Percentiles rank a stretch among this genome's conserved stretches.
These are phyloP conservation scores for Fomitiporia mediterranea DNA, from an alignment of 1,284 basidiomycete species.

Conservation along the genomic window DNA sequence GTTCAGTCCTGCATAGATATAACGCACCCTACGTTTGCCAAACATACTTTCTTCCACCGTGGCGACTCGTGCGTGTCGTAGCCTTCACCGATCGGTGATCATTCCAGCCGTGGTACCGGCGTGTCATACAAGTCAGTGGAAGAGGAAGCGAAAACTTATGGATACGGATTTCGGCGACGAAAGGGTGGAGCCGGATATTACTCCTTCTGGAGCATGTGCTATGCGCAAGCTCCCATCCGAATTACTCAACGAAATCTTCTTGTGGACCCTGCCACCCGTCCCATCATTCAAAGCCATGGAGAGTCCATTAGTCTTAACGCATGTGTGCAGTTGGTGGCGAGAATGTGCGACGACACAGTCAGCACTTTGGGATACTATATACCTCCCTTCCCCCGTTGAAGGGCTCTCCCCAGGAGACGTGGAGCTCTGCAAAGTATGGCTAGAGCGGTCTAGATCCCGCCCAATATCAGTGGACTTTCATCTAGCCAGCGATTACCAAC, in stretches of 20 bases:
- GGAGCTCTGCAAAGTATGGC: constrained; percentile 18
- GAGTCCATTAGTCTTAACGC: constrained; percentile 16
- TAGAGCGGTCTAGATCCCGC: constrained; percentile 13
- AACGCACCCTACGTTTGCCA: background rate
- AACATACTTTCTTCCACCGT: constrained; percentile 5
- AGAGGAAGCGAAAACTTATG: constrained; percentile 16
- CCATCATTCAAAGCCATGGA: constrained; percentile 17
- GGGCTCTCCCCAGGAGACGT: constrained; percentile 15
- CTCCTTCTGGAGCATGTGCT: constrained; percentile 3
- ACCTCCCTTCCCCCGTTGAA: constrained; percentile 18
- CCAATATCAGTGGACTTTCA: constrained; percentile 18
- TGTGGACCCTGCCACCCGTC: constrained; percentile 11
- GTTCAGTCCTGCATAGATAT: background rate
- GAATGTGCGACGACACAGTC: constrained; percentile 14
- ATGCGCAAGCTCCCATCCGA: constrained; percentile 17
- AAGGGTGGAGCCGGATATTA: background rate
- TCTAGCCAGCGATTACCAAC: constrained; percentile 21
- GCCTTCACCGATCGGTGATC: constrained; percentile 7
- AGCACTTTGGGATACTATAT: constrained; percentile 18
- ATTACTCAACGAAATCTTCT: constrained; percentile 18
- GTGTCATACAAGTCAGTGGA: constrained; percentile 4
- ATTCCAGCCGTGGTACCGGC: constrained; percentile 4
- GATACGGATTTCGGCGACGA: constrained; percentile 11
- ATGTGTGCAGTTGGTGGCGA: constrained; percentile 20
- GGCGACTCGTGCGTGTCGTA: constrained; percentile 8